Evolutionary conservation across 1,284 basidiomycete species (phyloP).

Genomic region (Amylostereum areolatum): DNA sequence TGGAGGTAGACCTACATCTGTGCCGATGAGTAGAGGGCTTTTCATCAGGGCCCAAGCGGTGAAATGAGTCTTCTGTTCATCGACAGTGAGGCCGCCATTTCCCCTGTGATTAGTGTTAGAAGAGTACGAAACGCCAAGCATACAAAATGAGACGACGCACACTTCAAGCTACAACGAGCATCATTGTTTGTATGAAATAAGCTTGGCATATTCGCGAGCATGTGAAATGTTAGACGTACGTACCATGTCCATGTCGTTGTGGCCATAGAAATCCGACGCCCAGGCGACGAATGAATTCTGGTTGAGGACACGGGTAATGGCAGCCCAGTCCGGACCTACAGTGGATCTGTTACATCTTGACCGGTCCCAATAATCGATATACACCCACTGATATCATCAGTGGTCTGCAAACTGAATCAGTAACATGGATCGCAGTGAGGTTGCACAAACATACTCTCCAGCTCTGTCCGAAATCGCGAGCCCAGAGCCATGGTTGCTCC

Average conservation of each 20-base stretch:
- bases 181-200: too few species aligned
- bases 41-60: slow-evolving; percentile 46
- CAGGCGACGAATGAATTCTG: slow-evolving; percentile 37
- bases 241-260: slow-evolving; percentile 43
- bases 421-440: neutral
- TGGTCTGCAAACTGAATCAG: slow-evolving; percentile 32
- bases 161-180: too few species aligned
- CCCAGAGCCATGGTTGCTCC: slow-evolving; percentile 59
- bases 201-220: neutral
- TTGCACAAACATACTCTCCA: slow-evolving; percentile 40
- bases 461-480: slow-evolving; percentile 43
- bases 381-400: slow-evolving; percentile 41
- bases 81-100: slow-evolving; percentile 34
- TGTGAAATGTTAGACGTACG: slow-evolving; percentile 9
- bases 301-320: slow-evolving; percentile 32
- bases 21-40: slow-evolving; percentile 39
- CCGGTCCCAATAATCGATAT: neutral
- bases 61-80: slow-evolving; percentile 40
- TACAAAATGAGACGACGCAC: neutral
- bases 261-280: slow-evolving; percentile 38
- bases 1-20: slow-evolving; percentile 17
- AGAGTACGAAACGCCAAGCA: too few species aligned
- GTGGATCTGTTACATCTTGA: too few species aligned
- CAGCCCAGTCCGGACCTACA: slow-evolving; percentile 26
- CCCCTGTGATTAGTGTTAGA: slow-evolving; percentile 22